Conservation (phyloP, 2,329 filamentous ascomycete genomes). For the Talaromyces sp. region DNA sequence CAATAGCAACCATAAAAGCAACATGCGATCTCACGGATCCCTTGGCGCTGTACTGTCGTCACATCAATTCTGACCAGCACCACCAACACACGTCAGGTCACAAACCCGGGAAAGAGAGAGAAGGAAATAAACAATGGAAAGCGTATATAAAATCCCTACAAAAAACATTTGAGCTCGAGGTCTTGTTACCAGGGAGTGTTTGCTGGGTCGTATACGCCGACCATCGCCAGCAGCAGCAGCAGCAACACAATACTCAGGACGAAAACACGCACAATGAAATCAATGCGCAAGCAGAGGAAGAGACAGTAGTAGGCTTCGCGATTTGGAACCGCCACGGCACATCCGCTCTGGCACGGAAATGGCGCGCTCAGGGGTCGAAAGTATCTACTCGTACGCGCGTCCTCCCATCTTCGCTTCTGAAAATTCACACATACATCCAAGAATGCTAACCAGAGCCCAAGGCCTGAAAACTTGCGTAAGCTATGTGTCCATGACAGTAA, state of each 20-base stretch:
- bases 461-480: not conserved
- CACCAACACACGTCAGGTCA: not conserved
- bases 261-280: too few species aligned
- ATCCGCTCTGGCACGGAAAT: slow-evolving; percentile 4
- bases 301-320: slow-evolving; percentile 3
- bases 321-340: slow-evolving; percentile 13
- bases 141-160: slow-evolving; percentile 8
- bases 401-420: too few species aligned
- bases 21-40: slow-evolving; percentile 16
- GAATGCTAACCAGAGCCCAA: too few species aligned
- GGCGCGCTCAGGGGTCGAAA: not conserved
- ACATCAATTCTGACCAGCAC: not conserved
- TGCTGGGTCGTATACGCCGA: slow-evolving; percentile 10
- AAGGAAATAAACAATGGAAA: slow-evolving; percentile 7
- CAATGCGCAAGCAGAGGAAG: not conserved
- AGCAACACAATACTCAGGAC: not conserved
- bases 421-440: too few species aligned
- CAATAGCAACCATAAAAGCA: slow-evolving; percentile 15
- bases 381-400: slow-evolving; percentile 6
- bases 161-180: not conserved
- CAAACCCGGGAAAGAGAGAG: too few species aligned
- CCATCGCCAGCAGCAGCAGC: too few species aligned
- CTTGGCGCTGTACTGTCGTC: slow-evolving; percentile 13
- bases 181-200: slow-evolving; percentile 2
- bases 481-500: slow-evolving; percentile 3